Base-by-base conservation (phyloP, 176 grass and related monocot genomes). In the Phragmites australis region DNA sequence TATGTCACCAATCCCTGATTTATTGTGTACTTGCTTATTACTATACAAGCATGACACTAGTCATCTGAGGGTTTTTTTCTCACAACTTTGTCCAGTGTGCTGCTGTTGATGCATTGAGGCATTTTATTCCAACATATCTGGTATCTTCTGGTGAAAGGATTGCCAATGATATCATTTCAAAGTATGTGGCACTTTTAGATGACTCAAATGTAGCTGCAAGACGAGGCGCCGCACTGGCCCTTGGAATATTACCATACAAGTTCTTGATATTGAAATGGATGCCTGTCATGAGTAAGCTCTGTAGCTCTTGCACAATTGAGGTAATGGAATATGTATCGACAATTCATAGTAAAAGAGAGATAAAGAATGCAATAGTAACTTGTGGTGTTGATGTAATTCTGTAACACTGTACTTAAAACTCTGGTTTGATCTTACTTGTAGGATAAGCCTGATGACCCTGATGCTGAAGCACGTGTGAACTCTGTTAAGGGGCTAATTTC, bases 171-270 rank as follows among this genome's bases (percentile, higher is more conserved):
- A 75, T 87, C 78, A 46, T 88, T 76, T 76, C 83, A 61, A 98
- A 93, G 76, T 93, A 93, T 73, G 15, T 94, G 70, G 74, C 71
- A 50, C 81, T 98, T 82, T 81, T 98, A 78, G 95, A 98, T 68
- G 86, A 98, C 65, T 78, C 85, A 75, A 98, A 98, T 94, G 92
- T 94, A 17, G 86, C 95, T 87, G 85, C 95, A 88, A 98, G 95
- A 81, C 87, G 95, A 91, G 95, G 95, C 60, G 92, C 92, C 11
- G 88, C 92, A 41, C 65, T 98, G 78, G 90, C 95, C 83, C 86
- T 98, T 83, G 95, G 95, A 46, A 86, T 92, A 85, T 86, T 98
- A 69, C 95, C 95, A 16, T 89, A 78, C 29, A 64, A 90, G 51
- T 94, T 98, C 78, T 92, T 98, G 83, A n/a, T 81, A 50, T 14